A percentile compares a stretch with the other conserved stretches of the same genome.
Conservation (phyloP, 345 rosid genomes). For the Eutrema yunnanense region DNA sequence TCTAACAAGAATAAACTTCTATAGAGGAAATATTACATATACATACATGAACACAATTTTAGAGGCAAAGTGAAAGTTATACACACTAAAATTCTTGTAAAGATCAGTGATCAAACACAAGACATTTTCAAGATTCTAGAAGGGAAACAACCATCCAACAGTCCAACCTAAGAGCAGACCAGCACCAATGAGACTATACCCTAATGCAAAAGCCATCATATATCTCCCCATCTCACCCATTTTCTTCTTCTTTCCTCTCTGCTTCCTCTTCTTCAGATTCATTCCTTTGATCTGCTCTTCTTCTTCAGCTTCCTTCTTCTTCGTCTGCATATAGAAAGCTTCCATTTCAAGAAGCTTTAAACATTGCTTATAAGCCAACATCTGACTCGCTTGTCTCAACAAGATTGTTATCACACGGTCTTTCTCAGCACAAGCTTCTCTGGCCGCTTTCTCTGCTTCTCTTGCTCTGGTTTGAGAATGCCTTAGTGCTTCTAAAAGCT, state of each 20-base stretch:
- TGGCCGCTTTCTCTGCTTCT: constrained; percentile 85
- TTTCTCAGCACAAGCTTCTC: constrained; percentile 73
- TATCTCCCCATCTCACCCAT: constrained; percentile 38
- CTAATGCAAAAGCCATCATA: constrained; percentile 65
- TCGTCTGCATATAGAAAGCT: constrained; percentile 47
- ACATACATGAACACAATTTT: constrained; percentile 9
- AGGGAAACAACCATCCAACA: constrained; percentile 74
- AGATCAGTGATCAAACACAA: constrained; percentile 5
- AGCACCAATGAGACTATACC: constrained; percentile 80
- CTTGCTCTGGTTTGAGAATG: constrained; percentile 97
- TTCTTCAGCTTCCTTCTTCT: constrained; percentile 25
- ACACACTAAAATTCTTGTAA: neutral
- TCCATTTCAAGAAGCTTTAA: constrained; percentile 79
- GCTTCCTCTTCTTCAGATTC: constrained; percentile 25
- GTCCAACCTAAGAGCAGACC: constrained; percentile 96
- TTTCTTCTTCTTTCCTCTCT: constrained; percentile 30
- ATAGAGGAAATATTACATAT: neutral
- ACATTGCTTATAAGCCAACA: constrained; percentile 94
- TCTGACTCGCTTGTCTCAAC: constrained; percentile 86
- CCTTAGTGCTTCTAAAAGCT: constrained; percentile 81
- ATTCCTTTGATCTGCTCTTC: constrained; percentile 9
- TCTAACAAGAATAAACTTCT: neutral
- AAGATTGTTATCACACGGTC: constrained; percentile 66
- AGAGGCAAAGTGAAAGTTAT: neutral
- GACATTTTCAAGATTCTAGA: constrained; percentile 25